Evolutionary conservation across 768 basidiomycete genomes (phyloP), one percentile per base, ranked within the genome.

Genomic region (Tremella mesenterica): DNA sequence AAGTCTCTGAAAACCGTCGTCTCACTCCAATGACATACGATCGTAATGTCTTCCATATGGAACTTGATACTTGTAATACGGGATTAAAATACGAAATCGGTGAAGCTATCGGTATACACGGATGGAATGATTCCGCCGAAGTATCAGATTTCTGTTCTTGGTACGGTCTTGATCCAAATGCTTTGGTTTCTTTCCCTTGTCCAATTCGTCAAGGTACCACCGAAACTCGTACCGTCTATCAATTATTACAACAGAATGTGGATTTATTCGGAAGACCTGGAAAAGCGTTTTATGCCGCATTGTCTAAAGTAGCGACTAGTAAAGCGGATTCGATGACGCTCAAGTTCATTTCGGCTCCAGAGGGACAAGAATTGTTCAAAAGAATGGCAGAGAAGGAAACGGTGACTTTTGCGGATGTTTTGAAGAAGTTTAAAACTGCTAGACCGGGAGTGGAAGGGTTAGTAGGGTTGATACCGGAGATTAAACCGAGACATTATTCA

Each of bases 21-120:
- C 81, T 99, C 44, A 97, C 95, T 1, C 95, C 95, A 28, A 74
- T 82, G 61, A 90, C 93, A 57, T 99, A 99, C 75, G 86, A 96
- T 74, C 88, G 95, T 62, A 97, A 99, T 74, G 91, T 99, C 28
- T 97, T 97, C 79, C 95, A 99, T 76, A 80, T 99, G 61, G 95
- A 96, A 76, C 92, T 99, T 70, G 83, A 91, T 71, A 89, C 88
- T 2, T 77, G 81, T 25, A 87, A 88, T 28, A 99, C 95, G 21
- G 91, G 91, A 8, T 79, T 99, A 57, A 89, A 85, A 75, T 99
- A 99, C 73, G 83, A 82, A 30, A 89, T 97, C 52, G 95, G 95
- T 52, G 95, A 97, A 75, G 95, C 95, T 12, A 83, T 99, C 34
- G 95, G 92, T 39, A 79, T 97, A 38, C 91, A 99, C 70, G 95